Percentiles rank a stretch among this genome's conserved stretches.
Conservation (phyloP, 192 early-diverging fungal species). For the Backusella psychrophila region DNA sequence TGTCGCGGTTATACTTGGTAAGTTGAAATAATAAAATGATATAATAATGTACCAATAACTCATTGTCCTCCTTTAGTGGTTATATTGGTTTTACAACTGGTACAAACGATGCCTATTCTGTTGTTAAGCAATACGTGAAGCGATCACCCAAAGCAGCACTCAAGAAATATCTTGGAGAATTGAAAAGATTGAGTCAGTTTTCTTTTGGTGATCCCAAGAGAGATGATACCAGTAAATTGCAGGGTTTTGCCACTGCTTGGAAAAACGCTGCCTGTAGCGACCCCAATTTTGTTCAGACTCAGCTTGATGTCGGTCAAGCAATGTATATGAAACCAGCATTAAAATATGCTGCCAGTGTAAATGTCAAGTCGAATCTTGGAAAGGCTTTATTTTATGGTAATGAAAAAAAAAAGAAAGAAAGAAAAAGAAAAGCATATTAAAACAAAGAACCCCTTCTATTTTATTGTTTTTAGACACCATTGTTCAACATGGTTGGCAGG, state of each 20-base stretch:
- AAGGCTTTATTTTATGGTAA: slow-evolving; percentile 41
- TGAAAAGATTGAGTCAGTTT: slow-evolving; percentile 15
- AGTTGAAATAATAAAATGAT: not conserved
- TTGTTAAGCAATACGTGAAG: slow-evolving; percentile 25
- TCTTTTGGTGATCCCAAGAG: slow-evolving; percentile 22
- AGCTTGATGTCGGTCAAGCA: slow-evolving; percentile 27
- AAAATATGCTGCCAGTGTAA: slow-evolving; percentile 23
- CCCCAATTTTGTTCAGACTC: slow-evolving; percentile 30
- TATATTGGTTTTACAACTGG: slow-evolving; percentile 40
- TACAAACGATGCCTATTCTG: slow-evolving; percentile 37
- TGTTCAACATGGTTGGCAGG: slow-evolving; percentile 41
- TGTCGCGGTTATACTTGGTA: slow-evolving; percentile 37
- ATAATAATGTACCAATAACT: not conserved
- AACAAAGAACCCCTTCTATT: not conserved
- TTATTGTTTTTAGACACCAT: slow-evolving; percentile 34
- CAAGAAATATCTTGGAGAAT: slow-evolving; percentile 16
- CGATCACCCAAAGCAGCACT: slow-evolving; percentile 14
- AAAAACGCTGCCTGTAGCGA: slow-evolving; percentile 25
- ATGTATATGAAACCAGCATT: slow-evolving; percentile 35
- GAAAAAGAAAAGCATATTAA: not conserved
- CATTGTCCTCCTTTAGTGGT: slow-evolving; percentile 9
- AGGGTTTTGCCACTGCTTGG: slow-evolving; percentile 22
- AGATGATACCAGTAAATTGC: slow-evolving; percentile 11
- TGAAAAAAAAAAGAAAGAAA: not conserved
- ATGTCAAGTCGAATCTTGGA: slow-evolving; percentile 31